Evolutionary conservation across 2,329 filamentous ascomycete species (phyloP).

Genomic region (Alternaria triticimaculans): DNA sequence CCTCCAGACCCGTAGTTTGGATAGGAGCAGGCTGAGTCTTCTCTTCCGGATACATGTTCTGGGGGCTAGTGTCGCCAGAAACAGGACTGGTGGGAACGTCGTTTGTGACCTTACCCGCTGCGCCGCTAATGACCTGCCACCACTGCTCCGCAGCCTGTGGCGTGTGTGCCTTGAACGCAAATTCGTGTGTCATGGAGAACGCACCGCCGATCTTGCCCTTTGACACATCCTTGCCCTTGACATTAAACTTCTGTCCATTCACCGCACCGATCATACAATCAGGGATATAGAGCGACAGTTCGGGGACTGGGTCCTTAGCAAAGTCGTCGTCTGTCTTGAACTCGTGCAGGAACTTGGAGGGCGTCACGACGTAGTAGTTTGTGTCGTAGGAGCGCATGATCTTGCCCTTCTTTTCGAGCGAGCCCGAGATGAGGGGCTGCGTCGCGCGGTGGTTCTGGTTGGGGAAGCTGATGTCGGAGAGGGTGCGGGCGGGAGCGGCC

Average conservation of each 20-base stretch:
- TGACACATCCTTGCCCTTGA: constrained; percentile 93
- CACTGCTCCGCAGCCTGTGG: constrained; percentile 82
- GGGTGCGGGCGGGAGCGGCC: constrained; percentile 72
- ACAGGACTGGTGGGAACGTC: constrained; percentile 50
- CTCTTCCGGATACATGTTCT: neutral
- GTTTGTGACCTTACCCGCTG: constrained; percentile 60
- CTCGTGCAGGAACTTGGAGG: constrained; percentile 88
- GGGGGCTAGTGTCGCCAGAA: constrained; percentile 27
- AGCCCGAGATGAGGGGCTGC: constrained; percentile 83
- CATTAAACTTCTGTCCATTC: constrained; percentile 83
- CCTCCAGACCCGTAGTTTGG: constrained; percentile 42
- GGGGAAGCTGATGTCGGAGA: constrained; percentile 79
- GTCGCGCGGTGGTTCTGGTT: constrained; percentile 86
- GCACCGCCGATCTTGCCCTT: constrained; percentile 79
- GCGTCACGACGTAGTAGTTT: constrained; percentile 89
- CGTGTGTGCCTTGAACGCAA: constrained; percentile 87
- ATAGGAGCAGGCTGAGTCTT: constrained; percentile 31
- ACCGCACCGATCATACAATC: constrained; percentile 80
- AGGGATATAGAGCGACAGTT: constrained; percentile 89
- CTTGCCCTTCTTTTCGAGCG: constrained; percentile 87
- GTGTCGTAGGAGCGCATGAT: constrained; percentile 82
- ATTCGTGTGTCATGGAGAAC: constrained; percentile 78
- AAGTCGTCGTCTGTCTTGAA: constrained; percentile 90
- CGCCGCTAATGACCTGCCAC: constrained; percentile 74
- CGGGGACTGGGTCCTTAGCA: constrained; percentile 76